Evolutionary conservation across 306 rosid species (phyloP).

Genomic region (Lathyrus tuberosus): DNA sequence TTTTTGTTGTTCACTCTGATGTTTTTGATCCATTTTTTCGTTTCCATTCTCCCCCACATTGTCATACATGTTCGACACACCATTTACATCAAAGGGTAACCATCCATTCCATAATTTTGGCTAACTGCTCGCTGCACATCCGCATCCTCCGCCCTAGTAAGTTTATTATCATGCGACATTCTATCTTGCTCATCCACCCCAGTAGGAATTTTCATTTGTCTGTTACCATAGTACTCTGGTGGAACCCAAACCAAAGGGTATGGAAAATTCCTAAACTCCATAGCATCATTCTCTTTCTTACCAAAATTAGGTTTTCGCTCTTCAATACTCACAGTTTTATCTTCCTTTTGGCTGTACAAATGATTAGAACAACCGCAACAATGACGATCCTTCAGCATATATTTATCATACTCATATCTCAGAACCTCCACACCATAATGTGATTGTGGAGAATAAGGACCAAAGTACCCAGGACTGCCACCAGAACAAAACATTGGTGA

Average conservation of each 20-base stretch:
- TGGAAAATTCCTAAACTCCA: slow-evolving; percentile 43
- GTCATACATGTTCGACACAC: slow-evolving; percentile 16
- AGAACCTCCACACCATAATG: slow-evolving; percentile 57
- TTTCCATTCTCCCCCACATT: slow-evolving; percentile 31
- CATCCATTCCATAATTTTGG: slow-evolving; percentile 53
- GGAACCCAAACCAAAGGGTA: slow-evolving; percentile 64
- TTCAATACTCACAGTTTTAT: slow-evolving; percentile 52
- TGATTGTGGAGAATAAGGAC: too few species aligned
- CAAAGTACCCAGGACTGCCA: too few species aligned
- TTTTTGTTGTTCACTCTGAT: too few species aligned
- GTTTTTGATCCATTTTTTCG: slow-evolving; percentile 33
- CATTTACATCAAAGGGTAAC: slow-evolving; percentile 49
- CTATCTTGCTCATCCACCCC: slow-evolving; percentile 40
- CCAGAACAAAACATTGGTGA: too few species aligned
- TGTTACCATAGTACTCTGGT: slow-evolving; percentile 36
- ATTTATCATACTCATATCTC: too few species aligned
- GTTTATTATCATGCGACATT: slow-evolving; percentile 11
- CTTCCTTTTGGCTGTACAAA: too few species aligned
- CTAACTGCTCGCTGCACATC: slow-evolving; percentile 14
- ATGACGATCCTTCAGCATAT: too few species aligned
- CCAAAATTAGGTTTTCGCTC: slow-evolving; percentile 51
- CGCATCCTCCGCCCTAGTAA: slow-evolving; percentile 18
- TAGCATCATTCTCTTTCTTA: slow-evolving; percentile 42
- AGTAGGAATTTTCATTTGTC: slow-evolving; percentile 31
- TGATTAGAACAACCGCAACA: too few species aligned